Evolutionary conservation across 2,329 filamentous ascomycete genomes (phyloP).

Genomic region (Neofusicoccum sp.): DNA sequence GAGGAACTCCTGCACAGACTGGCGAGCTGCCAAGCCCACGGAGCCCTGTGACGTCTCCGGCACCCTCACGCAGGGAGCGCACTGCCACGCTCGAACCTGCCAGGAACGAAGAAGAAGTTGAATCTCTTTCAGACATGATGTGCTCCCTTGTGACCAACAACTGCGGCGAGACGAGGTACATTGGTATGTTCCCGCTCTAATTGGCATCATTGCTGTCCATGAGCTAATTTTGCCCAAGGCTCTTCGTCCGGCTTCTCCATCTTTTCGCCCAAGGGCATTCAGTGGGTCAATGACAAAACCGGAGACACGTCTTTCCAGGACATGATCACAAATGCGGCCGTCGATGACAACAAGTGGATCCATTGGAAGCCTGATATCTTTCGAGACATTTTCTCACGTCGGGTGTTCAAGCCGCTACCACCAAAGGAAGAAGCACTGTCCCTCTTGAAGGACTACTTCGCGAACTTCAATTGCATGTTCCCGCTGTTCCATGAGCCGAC

Average conservation of each 20-base stretch:
- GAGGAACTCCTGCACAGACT: constrained; percentile 51
- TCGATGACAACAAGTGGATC: constrained; percentile 93
- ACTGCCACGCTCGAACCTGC: constrained; percentile 43
- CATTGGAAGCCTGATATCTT: constrained; percentile 99
- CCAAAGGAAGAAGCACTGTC: constrained; percentile 85
- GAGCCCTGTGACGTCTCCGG: constrained; percentile 55
- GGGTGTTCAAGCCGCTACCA: constrained; percentile 81
- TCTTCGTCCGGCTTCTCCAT: constrained; percentile 98
- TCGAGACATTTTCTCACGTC: constrained; percentile 83
- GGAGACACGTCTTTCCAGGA: constrained; percentile 93
- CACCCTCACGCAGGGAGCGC: constrained; percentile 41
- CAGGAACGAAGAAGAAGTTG: constrained; percentile 67
- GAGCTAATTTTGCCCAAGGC: constrained; percentile 54
- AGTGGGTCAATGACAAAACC: constrained; percentile 98
- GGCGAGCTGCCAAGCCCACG: constrained; percentile 51
- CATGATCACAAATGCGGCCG: constrained; percentile 85
- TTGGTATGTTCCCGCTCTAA: constrained; percentile 60
- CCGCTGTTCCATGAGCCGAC: constrained; percentile 96
- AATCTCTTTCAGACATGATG: constrained; percentile 96
- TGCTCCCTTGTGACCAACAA: constrained; percentile 96
- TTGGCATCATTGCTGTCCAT: background rate
- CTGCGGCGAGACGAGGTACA: constrained; percentile 91
- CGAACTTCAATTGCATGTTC: constrained; percentile 99
- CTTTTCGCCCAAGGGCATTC: constrained; percentile 95
- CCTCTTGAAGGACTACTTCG: constrained; percentile 89